phyloP scores from a whole-genome alignment of 176 grass and related monocot species.

The Tillandsia fasciculata region DNA sequence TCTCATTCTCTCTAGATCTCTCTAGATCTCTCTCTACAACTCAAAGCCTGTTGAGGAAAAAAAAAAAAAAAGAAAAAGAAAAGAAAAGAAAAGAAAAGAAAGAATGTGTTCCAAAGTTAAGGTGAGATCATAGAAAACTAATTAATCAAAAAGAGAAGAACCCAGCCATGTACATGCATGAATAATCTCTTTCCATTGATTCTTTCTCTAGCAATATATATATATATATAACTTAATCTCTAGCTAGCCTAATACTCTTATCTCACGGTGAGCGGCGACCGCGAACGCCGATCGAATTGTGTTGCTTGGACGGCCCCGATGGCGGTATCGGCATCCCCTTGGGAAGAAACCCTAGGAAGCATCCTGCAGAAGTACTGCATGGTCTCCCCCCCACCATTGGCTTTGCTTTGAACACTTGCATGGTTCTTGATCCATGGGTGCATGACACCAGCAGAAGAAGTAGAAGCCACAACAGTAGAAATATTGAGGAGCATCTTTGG shows the following conservation, averaged over 20 bases:
- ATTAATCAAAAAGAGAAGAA: background rate
- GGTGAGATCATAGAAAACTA: background rate
- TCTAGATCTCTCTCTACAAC: background rate
- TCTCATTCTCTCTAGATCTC: background rate
- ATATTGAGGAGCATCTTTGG: background rate
- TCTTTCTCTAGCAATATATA: background rate
- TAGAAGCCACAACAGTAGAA: background rate
- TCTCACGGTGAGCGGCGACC: background rate
- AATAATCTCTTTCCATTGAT: no score
- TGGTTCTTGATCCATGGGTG: background rate
- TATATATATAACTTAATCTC: background rate
- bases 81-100: background rate
- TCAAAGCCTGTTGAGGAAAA: background rate
- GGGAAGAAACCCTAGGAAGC: background rate
- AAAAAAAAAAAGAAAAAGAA: background rate
- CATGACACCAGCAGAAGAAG: background rate
- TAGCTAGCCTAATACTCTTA: background rate
- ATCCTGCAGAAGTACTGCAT: background rate
- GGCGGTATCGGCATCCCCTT: constrained; percentile 6
- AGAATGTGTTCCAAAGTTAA: background rate
- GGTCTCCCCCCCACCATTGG: background rate
- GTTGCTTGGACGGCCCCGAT: constrained; percentile 17
- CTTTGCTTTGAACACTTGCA: constrained; percentile 1
- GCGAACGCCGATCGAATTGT: constrained; percentile 9
- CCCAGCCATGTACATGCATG: background rate